phyloP scores from a whole-genome alignment of 2,329 filamentous ascomycete genomes.

The Blastomyces silverae region DNA sequence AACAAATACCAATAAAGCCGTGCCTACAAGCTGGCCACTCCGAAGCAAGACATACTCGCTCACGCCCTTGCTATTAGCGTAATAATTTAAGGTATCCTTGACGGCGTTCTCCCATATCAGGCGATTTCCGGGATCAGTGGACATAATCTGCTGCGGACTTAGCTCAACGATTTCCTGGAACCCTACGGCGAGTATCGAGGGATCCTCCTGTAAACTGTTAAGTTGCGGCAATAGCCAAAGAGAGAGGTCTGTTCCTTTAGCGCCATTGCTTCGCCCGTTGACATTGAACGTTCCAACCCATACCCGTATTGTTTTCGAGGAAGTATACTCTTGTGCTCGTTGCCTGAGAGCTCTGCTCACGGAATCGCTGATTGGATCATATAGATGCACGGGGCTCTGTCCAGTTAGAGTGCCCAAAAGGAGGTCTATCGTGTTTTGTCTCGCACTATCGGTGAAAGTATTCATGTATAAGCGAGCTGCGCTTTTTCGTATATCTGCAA shows the following conservation, averaged over 20 bases:
- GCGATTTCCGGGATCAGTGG: constrained; percentile 81
- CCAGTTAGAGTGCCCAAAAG: constrained; percentile 78
- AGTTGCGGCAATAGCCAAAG: constrained; percentile 69
- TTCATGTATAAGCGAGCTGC: constrained; percentile 94
- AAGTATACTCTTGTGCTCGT: constrained; percentile 63
- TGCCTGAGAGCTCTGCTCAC: constrained; percentile 70
- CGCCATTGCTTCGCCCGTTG: constrained; percentile 75
- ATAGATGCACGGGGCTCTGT: constrained; percentile 75
- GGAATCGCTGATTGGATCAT: constrained; percentile 89
- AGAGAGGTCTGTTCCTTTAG: constrained; percentile 65
- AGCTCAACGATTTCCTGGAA: constrained; percentile 99
- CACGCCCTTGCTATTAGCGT: constrained; percentile 57
- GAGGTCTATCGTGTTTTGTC: constrained; percentile 92
- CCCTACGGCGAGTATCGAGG: constrained; percentile 81
- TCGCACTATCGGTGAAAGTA: constrained; percentile 88
- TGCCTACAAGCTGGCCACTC: constrained; percentile 89
- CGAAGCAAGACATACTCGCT: constrained; percentile 83
- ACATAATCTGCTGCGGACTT: constrained; percentile 98
- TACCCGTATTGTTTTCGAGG: constrained; percentile 65
- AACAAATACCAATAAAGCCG: constrained; percentile 86
- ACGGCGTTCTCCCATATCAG: constrained; percentile 82
- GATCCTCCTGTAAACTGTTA: constrained; percentile 53
- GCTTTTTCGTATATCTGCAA: constrained; percentile 93
- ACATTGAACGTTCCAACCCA: constrained; percentile 90
- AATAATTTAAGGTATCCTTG: constrained; percentile 65